Conservation (phyloP, 129 eudicot genomes). For the Kitagawia praeruptora region DNA sequence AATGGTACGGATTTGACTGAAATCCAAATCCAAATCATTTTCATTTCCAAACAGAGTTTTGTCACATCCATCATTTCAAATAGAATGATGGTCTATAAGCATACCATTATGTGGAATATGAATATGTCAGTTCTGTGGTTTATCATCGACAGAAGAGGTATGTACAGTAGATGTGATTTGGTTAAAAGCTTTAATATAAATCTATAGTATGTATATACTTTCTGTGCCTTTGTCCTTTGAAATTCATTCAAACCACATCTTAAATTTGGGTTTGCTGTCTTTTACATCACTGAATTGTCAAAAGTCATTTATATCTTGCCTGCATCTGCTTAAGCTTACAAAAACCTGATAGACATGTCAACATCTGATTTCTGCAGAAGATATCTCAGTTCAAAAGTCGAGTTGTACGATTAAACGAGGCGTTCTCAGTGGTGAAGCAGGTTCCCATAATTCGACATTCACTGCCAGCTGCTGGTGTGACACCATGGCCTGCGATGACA, state of each 20-base stretch:
- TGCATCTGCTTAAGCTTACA: background rate
- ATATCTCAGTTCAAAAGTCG: conserved; percentile 78
- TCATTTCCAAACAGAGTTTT: background rate
- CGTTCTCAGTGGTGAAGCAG: conserved; percentile 79
- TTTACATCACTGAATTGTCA: background rate
- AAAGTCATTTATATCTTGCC: background rate
- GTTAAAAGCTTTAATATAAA: background rate
- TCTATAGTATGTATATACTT: background rate
- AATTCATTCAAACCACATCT: background rate
- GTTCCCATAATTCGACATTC: conserved; percentile 70
- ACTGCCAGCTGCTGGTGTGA: conserved; percentile 55
- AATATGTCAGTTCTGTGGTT: too few species aligned
- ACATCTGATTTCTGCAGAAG: conserved; percentile 51
- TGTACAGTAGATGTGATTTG: background rate
- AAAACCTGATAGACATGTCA: background rate
- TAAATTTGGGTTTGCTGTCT: background rate
- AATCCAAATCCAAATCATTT: background rate
- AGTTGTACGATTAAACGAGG: conserved; percentile 82
- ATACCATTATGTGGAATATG: too few species aligned
- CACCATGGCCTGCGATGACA: conserved; percentile 80
- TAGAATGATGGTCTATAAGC: background rate
- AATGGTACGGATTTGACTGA: background rate
- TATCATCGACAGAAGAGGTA: background rate
- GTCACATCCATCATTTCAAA: background rate
- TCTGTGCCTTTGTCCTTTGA: background rate